phyloP scores from a whole-genome alignment of 192 early-diverging fungal species.

The Ramicandelaber brevisporus region DNA sequence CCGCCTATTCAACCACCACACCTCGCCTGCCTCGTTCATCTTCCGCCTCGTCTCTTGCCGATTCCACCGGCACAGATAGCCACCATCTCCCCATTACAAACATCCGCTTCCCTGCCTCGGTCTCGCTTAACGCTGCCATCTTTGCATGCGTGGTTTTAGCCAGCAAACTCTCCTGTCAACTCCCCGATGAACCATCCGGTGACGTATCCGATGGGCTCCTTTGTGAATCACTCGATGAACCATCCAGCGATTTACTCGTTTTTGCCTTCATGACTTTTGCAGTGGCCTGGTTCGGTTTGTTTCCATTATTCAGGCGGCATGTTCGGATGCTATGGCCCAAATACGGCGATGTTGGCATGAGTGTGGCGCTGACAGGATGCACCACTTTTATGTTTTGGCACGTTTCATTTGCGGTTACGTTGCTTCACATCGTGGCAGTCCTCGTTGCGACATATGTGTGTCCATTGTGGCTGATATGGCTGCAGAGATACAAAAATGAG shows the following conservation, averaged over 20 bases:
- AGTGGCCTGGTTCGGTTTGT: conserved; percentile 80
- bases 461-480: conserved; percentile 73
- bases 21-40: conserved; percentile 16
- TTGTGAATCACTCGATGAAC: too few species aligned
- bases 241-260: conserved; percentile 56
- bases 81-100: conserved; percentile 8
- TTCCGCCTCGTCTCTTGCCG: not conserved
- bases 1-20: conserved; percentile 15
- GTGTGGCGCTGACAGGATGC: conserved; percentile 26
- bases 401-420: conserved; percentile 38
- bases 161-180: conserved; percentile 51
- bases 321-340: conserved; percentile 26
- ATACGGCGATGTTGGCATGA: conserved; percentile 20
- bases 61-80: conserved; percentile 8
- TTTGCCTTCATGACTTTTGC: conserved; percentile 71
- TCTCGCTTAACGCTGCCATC: conserved; percentile 93
- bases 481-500: conserved; percentile 93
- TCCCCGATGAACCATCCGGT: too few species aligned
- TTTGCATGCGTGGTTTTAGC: conserved; percentile 82
- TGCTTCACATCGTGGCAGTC: conserved; percentile 37
- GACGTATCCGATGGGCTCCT: too few species aligned
- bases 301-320: conserved; percentile 71
- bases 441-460: conserved; percentile 65
- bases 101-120: conserved; percentile 61
- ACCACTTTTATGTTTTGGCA: conserved; percentile 34